Evolutionary conservation across 2,329 filamentous ascomycete species (phyloP).

Genomic region (Ampelomyces quisqualis): DNA sequence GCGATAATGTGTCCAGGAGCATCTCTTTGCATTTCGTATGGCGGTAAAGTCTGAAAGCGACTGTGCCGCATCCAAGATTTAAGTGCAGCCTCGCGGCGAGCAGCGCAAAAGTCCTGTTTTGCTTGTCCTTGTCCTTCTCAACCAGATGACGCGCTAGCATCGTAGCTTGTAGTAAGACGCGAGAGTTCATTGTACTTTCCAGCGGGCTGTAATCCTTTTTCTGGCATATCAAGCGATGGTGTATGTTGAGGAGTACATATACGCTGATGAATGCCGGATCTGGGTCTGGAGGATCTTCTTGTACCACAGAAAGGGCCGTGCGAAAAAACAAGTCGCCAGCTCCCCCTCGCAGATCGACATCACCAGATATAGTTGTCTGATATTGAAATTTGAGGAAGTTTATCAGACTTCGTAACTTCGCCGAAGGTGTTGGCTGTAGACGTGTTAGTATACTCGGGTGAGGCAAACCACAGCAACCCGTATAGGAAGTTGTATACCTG

Average conservation of each 20-base stretch:
- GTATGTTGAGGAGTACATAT: conserved; percentile 26
- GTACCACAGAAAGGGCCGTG: too few relatives aligned
- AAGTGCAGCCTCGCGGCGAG: conserved; percentile 38
- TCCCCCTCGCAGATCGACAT: too few relatives aligned
- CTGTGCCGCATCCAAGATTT: conserved; percentile 32
- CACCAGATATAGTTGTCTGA: too few relatives aligned
- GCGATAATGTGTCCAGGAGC: conserved; percentile 36
- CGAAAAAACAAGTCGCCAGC: too few relatives aligned
- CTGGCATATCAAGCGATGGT: conserved; percentile 9
- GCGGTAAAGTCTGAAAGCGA: conserved; percentile 32
- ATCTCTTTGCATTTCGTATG: conserved; percentile 38
- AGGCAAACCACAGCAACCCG: too few relatives aligned
- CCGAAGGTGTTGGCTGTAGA: too few relatives aligned
- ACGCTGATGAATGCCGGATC: conserved; percentile 25
- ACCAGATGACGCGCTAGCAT: conserved; percentile 30
- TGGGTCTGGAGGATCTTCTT: conserved; percentile 9
- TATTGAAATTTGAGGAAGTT: too few relatives aligned
- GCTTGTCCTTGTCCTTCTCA: conserved; percentile 24
- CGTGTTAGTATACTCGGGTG: too few relatives aligned
- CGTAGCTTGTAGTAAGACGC: conserved; percentile 31
- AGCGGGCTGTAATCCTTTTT: conserved; percentile 3
- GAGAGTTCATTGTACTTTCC: conserved; percentile 11
- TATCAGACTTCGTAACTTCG: too few relatives aligned
- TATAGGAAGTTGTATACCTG: too few relatives aligned
- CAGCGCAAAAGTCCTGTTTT: conserved; percentile 31